Base-by-base conservation (phyloP, 768 basidiomycete species). In the Collybia mongolica region DNA sequence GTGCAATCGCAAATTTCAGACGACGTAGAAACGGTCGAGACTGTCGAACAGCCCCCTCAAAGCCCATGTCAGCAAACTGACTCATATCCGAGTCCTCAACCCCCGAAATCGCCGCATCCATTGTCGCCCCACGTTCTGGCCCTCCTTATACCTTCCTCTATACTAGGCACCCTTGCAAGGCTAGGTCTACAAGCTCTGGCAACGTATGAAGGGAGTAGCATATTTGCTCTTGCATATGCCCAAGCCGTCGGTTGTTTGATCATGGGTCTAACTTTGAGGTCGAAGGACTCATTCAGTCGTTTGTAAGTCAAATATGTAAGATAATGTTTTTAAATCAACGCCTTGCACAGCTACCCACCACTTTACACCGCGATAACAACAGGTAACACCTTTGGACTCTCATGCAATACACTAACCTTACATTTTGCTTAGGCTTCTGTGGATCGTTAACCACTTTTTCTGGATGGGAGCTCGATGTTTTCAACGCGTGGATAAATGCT, bases 401-500 rank as follows among this genome's bases (percentile, higher is more conserved):
- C 18, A 14, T 18, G 22, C 29, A 6, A 17, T 17, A 18, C 12
- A 19, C 39, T 18, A 12, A 15, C 46, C 22, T 47, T 47, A 49
- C 26, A 14, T 14, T 14, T 12, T 23, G 14, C n/a, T n/a, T 37
- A 87, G 94, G 93, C 12, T 93, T 98, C 66, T 98, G 97, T 62
- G 97, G 96, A 2, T 96, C 93, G 1, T 68, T 98, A 58, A 99
- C 97, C 8, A 98, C 94, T 2, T 98, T 98, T 72, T 97, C 95
- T 14, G 81, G 86, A 32, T 98, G 97, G 97, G 92, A 98, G 67
- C 63, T 90, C 8, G 91, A 95, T 53, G 68, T 93, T 0, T 98
- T 96, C 61, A 67, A 77, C 46, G 88, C 93, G 0, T 98, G 94
- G 83, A 74, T 87, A 0, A 92, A 98, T 63, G 68, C 77, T 2